Base-by-base conservation (phyloP, 2,329 filamentous ascomycete species). In the Ascochyta lentis region DNA sequence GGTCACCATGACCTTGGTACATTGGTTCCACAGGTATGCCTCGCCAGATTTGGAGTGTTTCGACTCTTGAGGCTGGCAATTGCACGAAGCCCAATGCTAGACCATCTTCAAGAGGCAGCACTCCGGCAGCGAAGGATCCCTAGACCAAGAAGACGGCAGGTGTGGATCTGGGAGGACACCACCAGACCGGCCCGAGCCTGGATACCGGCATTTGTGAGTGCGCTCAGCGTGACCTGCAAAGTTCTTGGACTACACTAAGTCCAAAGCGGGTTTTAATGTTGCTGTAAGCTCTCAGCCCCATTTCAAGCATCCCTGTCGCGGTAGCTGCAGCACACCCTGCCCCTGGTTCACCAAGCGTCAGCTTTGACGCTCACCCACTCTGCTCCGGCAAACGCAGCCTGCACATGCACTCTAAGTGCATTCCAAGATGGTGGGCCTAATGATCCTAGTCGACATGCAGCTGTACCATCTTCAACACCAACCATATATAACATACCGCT, bases 221-320 rank as follows among this genome's bases (percentile, higher is more conserved):
- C 61, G 61, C 61, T 66, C 60, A 60, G 42, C 58, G 60, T 58
- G 63, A 65, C 45, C 59, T 61, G 66, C 63, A 68, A 53, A 55
- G 56, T 56, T 57, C 44, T 35, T 50, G 49, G 52, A 46, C 53
- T 40, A 49, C 57, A 58, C 69, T 68, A 71, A 46, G 56, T 45
- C 68, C 51, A 27, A 31, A 68, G 63, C 53, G 51, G 61, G 62
- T 31, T 45, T 59, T 66, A 59, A 56, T 53, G 49, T 61, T 57
- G 49, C 60, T 61, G 71, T 73, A 68, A 71, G 69, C 70, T 66
- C 64, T 74, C 70, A 74, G 71, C 71, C 69, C 69, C 68, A 67
- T 61, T 59, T 58, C n/a, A 62, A 66, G 43, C 54, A 68, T 57
- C 64, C 66, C 63, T 58, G 61, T 59, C 60, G 59, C 61, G 56